Evolutionary conservation across 2,329 filamentous ascomycete genomes (phyloP).

Genomic region (Aspergillus terreus): DNA sequence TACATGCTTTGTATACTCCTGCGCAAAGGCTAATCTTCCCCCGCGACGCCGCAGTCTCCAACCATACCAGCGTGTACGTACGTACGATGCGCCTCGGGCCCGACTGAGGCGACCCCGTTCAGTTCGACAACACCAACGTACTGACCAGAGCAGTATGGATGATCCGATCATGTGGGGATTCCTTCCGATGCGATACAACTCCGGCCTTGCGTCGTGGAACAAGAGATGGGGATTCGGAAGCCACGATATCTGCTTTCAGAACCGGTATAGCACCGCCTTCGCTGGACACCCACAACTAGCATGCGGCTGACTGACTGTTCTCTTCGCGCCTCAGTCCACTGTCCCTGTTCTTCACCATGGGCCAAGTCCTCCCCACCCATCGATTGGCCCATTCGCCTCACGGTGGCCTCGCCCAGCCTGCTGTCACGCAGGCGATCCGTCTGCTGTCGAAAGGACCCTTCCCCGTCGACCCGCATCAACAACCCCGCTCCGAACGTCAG

Average conservation of each 20-base stretch:
- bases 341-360: constrained; percentile 78
- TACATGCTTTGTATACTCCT: constrained; percentile 4
- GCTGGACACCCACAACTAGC: background rate
- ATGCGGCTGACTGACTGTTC: background rate
- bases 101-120: constrained; percentile 13
- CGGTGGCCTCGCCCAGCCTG: constrained; percentile 87
- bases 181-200: constrained; percentile 69
- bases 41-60: constrained; percentile 60
- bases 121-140: constrained; percentile 10
- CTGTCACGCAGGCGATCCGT: constrained; percentile 78
- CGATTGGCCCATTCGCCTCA: constrained; percentile 71
- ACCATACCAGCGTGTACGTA: constrained; percentile 84
- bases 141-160: constrained; percentile 63
- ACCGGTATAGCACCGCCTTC: constrained; percentile 55
- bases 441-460: constrained; percentile 69
- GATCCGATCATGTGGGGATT: constrained; percentile 94
- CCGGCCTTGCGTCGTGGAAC: constrained; percentile 62
- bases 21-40: background rate
- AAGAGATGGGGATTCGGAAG: constrained; percentile 86
- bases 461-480: constrained; percentile 44
- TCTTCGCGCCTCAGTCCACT: constrained; percentile 44
- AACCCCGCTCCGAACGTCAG: constrained; percentile 31
- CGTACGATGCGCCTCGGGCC: constrained; percentile 22
- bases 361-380: constrained; percentile 88
- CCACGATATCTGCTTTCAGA: constrained; percentile 92